Evolutionary conservation across 148 eudicot genomes (phyloP).

Genomic region (Cornus controversa): DNA sequence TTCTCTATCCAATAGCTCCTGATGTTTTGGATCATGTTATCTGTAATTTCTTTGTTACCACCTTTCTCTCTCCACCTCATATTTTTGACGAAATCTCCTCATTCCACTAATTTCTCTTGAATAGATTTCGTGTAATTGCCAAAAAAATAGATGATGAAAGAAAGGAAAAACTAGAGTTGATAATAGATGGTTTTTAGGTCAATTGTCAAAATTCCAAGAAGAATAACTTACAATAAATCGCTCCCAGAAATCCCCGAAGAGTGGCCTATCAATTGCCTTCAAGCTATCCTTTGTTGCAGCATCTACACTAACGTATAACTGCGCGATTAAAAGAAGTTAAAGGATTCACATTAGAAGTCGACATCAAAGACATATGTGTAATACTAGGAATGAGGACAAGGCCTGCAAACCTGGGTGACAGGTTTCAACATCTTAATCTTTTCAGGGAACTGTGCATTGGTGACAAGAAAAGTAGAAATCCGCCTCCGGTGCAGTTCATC

Average conservation of each 20-base stretch:
- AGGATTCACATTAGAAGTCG: background rate
- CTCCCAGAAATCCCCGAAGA: slow-evolving; percentile 98
- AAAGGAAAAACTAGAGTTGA: background rate
- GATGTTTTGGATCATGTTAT: too few relatives aligned
- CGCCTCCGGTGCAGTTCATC: slow-evolving; percentile 89
- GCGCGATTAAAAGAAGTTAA: slow-evolving; percentile 24
- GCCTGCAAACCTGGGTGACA: slow-evolving; percentile 69
- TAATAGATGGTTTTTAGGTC: background rate
- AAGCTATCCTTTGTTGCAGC: slow-evolving; percentile 94
- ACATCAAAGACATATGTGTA: background rate
- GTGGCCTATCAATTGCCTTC: slow-evolving; percentile 99
- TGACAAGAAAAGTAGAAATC: slow-evolving; percentile 93
- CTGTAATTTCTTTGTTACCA: too few relatives aligned
- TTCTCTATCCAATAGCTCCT: too few relatives aligned
- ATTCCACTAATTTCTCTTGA: too few relatives aligned
- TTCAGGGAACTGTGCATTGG: slow-evolving; percentile 99
- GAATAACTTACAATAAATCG: slow-evolving; percentile 69
- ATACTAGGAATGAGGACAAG: background rate
- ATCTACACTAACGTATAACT: slow-evolving; percentile 98
- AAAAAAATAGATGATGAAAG: too few relatives aligned
- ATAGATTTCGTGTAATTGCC: too few relatives aligned
- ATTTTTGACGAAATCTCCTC: too few relatives aligned
- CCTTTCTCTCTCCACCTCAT: too few relatives aligned
- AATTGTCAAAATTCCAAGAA: background rate
- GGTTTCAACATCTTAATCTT: slow-evolving; percentile 73